Evolutionary conservation across 2,329 filamentous ascomycete species (phyloP).

Genomic region (Colletotrichum brevisporum): DNA sequence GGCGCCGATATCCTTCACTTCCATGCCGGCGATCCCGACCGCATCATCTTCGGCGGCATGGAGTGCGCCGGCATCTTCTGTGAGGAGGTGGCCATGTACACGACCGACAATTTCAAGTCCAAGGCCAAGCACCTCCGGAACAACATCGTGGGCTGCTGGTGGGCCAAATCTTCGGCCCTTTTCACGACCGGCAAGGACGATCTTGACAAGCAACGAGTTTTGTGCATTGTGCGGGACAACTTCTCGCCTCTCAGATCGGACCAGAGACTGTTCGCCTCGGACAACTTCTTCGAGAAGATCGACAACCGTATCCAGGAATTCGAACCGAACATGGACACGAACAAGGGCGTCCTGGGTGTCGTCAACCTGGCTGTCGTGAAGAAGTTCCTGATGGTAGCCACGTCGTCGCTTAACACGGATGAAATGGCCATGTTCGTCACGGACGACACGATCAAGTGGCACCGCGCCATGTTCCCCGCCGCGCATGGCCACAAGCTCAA

Average conservation of each 20-base stretch:
- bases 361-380: constrained; percentile 88
- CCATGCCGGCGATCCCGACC: constrained; percentile 85
- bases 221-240: constrained; percentile 85
- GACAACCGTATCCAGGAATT: constrained; percentile 69
- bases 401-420: constrained; percentile 82
- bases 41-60: constrained; percentile 87
- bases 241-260: constrained; percentile 80
- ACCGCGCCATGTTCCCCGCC: constrained; percentile 88
- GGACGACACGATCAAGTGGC: constrained; percentile 87
- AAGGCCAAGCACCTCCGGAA: constrained; percentile 75
- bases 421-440: constrained; percentile 95
- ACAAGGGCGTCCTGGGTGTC: constrained; percentile 82
- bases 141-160: constrained; percentile 83
- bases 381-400: constrained; percentile 87
- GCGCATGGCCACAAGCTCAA: constrained; percentile 79
- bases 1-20: constrained; percentile 73
- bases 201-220: constrained; percentile 77
- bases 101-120: constrained; percentile 85
- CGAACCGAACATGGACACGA: constrained; percentile 83
- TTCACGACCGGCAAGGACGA: constrained; percentile 80
- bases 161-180: constrained; percentile 82
- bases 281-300: constrained; percentile 80
- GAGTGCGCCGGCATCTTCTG: constrained; percentile 76
- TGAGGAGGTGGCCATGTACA: constrained; percentile 78
- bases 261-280: constrained; percentile 84